Evolutionary conservation across 2,329 filamentous ascomycete genomes (phyloP), one percentile per base, ranked within the genome.

Genomic region (Seiridium unicorne): DNA sequence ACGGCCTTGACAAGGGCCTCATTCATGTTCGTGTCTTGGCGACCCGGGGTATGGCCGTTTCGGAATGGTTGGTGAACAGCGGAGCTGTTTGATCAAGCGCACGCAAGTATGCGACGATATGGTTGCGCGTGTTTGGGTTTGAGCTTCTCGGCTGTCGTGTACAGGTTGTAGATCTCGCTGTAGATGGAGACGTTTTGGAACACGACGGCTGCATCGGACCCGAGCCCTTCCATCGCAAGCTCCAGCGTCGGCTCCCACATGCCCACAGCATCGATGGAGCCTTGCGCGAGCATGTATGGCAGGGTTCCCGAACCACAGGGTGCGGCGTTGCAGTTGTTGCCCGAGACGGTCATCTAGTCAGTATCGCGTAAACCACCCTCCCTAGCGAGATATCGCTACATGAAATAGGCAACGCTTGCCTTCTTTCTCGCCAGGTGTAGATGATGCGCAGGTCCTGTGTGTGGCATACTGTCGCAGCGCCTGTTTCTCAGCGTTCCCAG

Each of bases 201-300:
- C 11, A 72, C 61, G 44, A 71, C 60, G 38, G 38, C 35, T 8
- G 66, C 66, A 36, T 69, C 66, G 26, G 59, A 55, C 1, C 67
- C 70, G n/a, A 72, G 48, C 1, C 66, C 68, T 9, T 68, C 59
- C 35, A 68, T 64, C 3, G 65, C 71, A 3, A 74, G 64, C 65
- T 74, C 66, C 6, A 73, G 69, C 13, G 69, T 66, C 31, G 72
- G 70, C 66, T 74, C 72, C 73, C 72, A 75, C 57, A 72, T 65
- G 35, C 70, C 72, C 38, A 73, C 72, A 0, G 70, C 72, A 60
- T 74, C 70, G 32, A 74, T 65, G 36, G 64, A 61, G 2, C 67
- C 61, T 13, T 54, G 57, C 44, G 62, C 60, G 35, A 75, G 64
- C 70, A 69, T 66, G 8, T 62, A 59, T 3, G 73, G 73, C 44